Evolutionary conservation across 257 asterid genomes (phyloP).

Genomic region (Ophiorrhiza pumila): DNA sequence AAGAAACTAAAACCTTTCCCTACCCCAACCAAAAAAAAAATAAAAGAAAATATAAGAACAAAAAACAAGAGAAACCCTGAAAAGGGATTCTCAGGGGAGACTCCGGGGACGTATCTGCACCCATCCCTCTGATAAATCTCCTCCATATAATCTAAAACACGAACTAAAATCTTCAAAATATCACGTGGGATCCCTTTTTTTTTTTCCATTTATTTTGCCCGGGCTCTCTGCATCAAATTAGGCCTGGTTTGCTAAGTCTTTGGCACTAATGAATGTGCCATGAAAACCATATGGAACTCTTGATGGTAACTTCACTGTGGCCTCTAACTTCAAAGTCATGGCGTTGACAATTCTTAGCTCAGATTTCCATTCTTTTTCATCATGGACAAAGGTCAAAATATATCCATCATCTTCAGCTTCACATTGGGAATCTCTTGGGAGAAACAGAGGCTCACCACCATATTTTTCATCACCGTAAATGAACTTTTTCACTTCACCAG

Average conservation of each 20-base stretch:
- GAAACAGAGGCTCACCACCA: slow-evolving; percentile 94
- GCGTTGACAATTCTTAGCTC: slow-evolving; percentile 85
- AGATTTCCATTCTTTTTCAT: slow-evolving; percentile 65
- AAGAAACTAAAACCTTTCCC: slow-evolving; percentile 5
- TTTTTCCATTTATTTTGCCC: too few relatives aligned
- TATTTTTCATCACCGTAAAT: slow-evolving; percentile 71
- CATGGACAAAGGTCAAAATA: slow-evolving; percentile 75
- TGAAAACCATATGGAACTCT: slow-evolving; percentile 96
- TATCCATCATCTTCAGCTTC: slow-evolving; percentile 73
- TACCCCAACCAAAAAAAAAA: background rate
- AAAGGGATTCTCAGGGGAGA: slow-evolving; percentile 29
- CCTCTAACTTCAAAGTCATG: slow-evolving; percentile 56
- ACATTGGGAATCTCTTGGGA: slow-evolving; percentile 45
- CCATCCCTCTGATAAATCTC: slow-evolving; percentile 88
- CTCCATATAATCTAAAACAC: slow-evolving; percentile 11
- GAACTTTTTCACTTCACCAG: slow-evolving; percentile 64
- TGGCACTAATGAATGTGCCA: slow-evolving; percentile 70
- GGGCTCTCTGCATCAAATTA: slow-evolving; percentile 16
- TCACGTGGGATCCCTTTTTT: too few relatives aligned
- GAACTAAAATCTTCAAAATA: background rate
- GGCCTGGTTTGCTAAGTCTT: slow-evolving; percentile 61
- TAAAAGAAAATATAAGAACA: background rate
- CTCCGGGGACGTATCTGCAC: slow-evolving; percentile 78
- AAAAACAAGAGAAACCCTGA: slow-evolving; percentile 15
- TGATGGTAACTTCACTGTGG: slow-evolving; percentile 67